These are phyloP conservation scores for Raphanus sativus DNA, from an alignment of 345 rosid genomes.

Conservation along the genomic window DNA sequence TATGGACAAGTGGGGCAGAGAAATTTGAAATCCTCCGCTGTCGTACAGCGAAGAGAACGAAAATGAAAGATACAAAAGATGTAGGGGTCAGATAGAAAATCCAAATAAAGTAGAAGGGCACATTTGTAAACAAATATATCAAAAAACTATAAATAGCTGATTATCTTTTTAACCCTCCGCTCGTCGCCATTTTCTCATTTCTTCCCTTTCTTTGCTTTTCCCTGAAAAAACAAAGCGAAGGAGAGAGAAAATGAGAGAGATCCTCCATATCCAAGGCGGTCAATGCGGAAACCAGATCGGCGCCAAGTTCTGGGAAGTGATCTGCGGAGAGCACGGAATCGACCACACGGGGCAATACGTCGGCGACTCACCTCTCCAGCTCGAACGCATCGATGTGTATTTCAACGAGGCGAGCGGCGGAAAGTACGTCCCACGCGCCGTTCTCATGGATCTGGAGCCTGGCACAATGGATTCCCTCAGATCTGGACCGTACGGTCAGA, in stretches of 20 bases:
- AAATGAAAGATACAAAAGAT: background rate
- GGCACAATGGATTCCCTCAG: conserved; percentile 46
- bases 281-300: conserved; percentile 52
- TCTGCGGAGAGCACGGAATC: conserved; percentile 45
- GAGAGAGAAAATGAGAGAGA: conserved; percentile 39
- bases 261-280: conserved; percentile 46
- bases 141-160: conserved; percentile 37
- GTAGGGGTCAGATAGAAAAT: background rate
- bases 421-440: conserved; percentile 44
- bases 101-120: background rate
- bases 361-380: conserved; percentile 43
- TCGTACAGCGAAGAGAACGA: conserved; percentile 36
- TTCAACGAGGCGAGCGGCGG: conserved; percentile 45
- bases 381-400: conserved; percentile 43
- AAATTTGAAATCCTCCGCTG: conserved; percentile 31
- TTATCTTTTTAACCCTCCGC: conserved; percentile 23
- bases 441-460: conserved; percentile 48
- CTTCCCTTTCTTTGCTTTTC: background rate
- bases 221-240: background rate
- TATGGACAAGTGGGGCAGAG: conserved; percentile 34
- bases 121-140: background rate
- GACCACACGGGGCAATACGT: conserved; percentile 44
- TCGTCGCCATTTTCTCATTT: conserved; percentile 29
- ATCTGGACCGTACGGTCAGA: conserved; percentile 46
- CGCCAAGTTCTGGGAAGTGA: conserved; percentile 47